Evolutionary conservation across 2,329 filamentous ascomycete genomes (phyloP).

Genomic region (Cordyceps tenuipes): DNA sequence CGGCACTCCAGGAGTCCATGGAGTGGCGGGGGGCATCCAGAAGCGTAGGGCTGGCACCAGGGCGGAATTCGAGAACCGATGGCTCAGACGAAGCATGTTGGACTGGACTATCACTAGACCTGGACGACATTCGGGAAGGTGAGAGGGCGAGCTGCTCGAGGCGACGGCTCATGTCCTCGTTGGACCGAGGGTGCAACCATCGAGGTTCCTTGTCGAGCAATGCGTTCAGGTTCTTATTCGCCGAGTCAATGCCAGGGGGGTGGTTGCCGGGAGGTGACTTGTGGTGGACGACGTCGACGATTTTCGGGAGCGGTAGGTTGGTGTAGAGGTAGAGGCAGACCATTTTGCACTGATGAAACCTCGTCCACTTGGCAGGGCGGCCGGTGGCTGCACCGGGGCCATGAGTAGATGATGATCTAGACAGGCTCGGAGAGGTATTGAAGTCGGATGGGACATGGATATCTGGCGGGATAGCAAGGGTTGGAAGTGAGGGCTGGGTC

Average conservation of each 20-base stretch:
- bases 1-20: not conserved
- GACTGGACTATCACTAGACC: not conserved
- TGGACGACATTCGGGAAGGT: not conserved
- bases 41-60: not conserved
- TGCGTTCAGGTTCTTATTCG: slow-evolving; percentile 48
- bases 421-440: not conserved
- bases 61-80: not conserved
- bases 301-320: slow-evolving; percentile 41
- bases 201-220: slow-evolving; percentile 51
- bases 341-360: slow-evolving; percentile 43
- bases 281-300: slow-evolving; percentile 37
- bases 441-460: not conserved
- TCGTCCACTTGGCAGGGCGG: slow-evolving; percentile 49
- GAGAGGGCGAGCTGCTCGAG: slow-evolving; percentile 37
- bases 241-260: slow-evolving; percentile 44
- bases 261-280: slow-evolving; percentile 23
- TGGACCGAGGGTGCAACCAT: slow-evolving; percentile 45
- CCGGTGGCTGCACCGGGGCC: slow-evolving; percentile 30
- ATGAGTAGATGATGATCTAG: slow-evolving; percentile 20
- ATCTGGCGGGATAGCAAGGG: not conserved
- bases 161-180: slow-evolving; percentile 43
- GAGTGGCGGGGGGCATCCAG: not conserved
- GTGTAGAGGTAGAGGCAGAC: slow-evolving; percentile 50
- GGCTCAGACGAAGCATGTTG: not conserved
- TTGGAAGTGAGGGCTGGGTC: not conserved